A percentile compares a stretch with the other conserved stretches of the same genome.
Conservation (phyloP, 192 early-diverging fungal species). For the Haplosporangium gracile region DNA sequence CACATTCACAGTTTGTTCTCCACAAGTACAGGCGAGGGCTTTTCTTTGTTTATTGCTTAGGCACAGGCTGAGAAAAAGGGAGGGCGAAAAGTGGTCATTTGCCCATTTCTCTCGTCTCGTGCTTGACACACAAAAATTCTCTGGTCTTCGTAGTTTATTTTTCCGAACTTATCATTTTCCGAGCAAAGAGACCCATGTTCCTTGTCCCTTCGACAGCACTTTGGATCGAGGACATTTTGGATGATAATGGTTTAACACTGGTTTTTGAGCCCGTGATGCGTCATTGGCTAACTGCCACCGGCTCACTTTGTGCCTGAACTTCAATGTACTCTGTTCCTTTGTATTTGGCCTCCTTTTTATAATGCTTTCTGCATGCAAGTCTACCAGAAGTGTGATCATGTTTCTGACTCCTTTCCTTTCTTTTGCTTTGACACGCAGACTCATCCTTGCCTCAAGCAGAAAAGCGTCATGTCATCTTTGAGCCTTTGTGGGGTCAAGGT, state of each 20-base stretch:
- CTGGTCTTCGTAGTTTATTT: background rate
- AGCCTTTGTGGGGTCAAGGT: too few species aligned
- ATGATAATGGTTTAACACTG: background rate
- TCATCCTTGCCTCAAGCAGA: background rate
- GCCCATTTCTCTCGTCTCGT: background rate
- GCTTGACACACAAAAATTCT: background rate
- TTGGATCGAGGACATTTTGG: background rate
- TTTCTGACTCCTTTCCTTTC: background rate
- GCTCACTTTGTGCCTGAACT: too few species aligned
- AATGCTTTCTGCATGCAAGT: background rate
- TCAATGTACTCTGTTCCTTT: background rate
- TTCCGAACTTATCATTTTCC: background rate
- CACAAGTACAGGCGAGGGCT: background rate
- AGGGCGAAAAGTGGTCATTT: background rate
- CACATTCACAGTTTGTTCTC: background rate
- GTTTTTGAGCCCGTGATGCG: constrained; percentile 1
- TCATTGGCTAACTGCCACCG: background rate
- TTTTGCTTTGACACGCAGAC: background rate
- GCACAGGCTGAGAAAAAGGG: background rate
- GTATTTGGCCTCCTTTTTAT: background rate
- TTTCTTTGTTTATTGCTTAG: background rate
- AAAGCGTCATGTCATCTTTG: background rate
- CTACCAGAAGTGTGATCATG: background rate
- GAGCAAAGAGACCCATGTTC: background rate
- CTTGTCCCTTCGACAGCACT: background rate